Evolutionary conservation across 108 stramenopile genomes (phyloP).

Genomic region (Skeletonema marinoi): DNA sequence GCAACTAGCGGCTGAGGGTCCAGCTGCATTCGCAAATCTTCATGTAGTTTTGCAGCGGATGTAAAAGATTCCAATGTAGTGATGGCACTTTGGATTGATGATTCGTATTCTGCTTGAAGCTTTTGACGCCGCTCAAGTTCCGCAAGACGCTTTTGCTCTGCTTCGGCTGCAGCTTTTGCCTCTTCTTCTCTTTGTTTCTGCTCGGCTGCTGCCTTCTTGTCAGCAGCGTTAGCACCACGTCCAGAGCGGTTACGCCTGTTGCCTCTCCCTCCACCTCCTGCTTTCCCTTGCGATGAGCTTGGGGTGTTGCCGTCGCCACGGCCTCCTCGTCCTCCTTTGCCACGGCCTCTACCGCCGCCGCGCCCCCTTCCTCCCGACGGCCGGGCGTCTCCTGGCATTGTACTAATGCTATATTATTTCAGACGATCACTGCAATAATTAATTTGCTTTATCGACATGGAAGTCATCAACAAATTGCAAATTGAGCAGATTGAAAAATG

Average conservation of each 20-base stretch:
- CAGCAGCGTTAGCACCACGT: conserved; percentile 1
- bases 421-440: no score
- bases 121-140: conserved; percentile 22
- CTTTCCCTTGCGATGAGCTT: not conserved
- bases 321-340: conserved; percentile 12
- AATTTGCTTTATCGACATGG: no score
- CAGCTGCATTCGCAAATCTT: conserved; percentile 26
- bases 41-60: conserved; percentile 1
- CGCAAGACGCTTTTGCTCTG: conserved; percentile 16
- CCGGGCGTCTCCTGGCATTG: not conserved
- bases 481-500: not conserved
- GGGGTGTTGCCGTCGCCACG: not conserved
- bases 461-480: no score
- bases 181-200: conserved; percentile 10
- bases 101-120: conserved; percentile 34
- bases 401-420: not conserved
- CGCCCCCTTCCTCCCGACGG: not conserved
- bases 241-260: conserved; percentile 7
- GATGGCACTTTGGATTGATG: conserved; percentile 12
- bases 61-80: conserved; percentile 25
- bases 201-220: conserved; percentile 21
- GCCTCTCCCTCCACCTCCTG: conserved; percentile 10
- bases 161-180: conserved; percentile 7
- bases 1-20: conserved; percentile 11
- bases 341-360: conserved; percentile 3